These are phyloP conservation scores for Closterium sp. DNA, from an alignment of 139 green algal genomes.

Conservation along the genomic window DNA sequence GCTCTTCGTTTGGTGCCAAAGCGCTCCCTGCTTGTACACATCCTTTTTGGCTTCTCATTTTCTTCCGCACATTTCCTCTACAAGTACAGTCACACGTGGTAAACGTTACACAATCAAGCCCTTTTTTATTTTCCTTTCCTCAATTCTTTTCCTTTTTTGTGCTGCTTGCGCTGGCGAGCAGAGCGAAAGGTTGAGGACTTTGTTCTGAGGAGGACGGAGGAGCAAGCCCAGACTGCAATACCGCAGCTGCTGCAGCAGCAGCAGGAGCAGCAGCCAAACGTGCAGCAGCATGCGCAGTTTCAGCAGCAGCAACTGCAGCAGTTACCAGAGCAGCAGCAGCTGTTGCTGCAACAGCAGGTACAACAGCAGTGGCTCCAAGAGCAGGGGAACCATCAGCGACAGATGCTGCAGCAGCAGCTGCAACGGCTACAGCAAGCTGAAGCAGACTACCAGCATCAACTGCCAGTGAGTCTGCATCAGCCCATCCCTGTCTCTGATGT, in stretches of 20 bases:
- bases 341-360: no score
- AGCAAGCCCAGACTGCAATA: neutral
- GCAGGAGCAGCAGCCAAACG: neutral
- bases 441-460: neutral
- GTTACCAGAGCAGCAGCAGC: neutral
- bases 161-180: neutral
- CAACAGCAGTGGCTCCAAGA: neutral
- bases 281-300: neutral
- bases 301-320: no score
- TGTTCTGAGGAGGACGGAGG: neutral
- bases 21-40: neutral
- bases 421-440: neutral
- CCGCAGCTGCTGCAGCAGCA: neutral
- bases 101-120: no score
- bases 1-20: no score
- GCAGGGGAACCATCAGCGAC: neutral
- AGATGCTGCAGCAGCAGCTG: neutral
- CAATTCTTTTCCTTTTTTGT: neutral
- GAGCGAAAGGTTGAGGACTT: neutral
- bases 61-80: no score
- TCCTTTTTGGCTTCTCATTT: neutral
- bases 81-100: no score
- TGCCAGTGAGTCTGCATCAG: no score
- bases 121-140: neutral
- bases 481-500: no score